Evolutionary conservation across 2,329 filamentous ascomycete genomes (phyloP).

Genomic region (Monosporascus sp.): DNA sequence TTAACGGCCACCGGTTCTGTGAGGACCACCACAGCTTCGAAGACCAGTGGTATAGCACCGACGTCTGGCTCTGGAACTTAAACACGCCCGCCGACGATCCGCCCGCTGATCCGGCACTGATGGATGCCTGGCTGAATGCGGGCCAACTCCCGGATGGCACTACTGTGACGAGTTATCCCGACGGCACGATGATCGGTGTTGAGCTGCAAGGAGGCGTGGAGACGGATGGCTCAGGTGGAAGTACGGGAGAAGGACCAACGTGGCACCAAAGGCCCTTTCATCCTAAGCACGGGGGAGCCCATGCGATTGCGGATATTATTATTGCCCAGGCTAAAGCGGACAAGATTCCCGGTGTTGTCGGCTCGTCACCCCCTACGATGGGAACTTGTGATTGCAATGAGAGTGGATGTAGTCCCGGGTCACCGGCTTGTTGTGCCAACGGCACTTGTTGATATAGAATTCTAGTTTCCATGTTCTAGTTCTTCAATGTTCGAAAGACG

Average conservation of each 20-base stretch:
- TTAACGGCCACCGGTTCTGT: slow-evolving; percentile 6
- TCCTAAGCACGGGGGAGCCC: slow-evolving; percentile 4
- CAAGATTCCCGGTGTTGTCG: slow-evolving; percentile 4
- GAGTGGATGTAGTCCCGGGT: not conserved
- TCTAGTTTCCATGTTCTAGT: too few species aligned
- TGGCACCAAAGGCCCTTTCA: slow-evolving; percentile 5
- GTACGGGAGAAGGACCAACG: not conserved
- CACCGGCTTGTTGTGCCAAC: not conserved
- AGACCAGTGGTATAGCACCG: slow-evolving; percentile 3
- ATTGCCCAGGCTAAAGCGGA: slow-evolving; percentile 2
- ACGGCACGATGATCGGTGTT: slow-evolving; percentile 1
- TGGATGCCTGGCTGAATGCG: slow-evolving; percentile 1
- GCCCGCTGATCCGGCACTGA: slow-evolving; percentile 1
- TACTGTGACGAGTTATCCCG: not conserved
- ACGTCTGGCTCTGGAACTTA: slow-evolving; percentile 9
- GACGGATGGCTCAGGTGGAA: not conserved
- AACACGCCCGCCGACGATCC: slow-evolving; percentile 2
- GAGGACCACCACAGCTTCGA: slow-evolving; percentile 5
- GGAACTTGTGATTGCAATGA: slow-evolving; percentile 3
- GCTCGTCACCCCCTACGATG: slow-evolving; percentile 1
- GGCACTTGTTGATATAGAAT: too few species aligned
- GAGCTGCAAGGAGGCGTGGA: slow-evolving; percentile 3
- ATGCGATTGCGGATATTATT: slow-evolving; percentile 5
- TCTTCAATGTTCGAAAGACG: too few species aligned
- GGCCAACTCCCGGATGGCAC: not conserved